phyloP scores from a whole-genome alignment of 2,329 filamentous ascomycete species.

The Phaeosphaeriaceae sp. region DNA sequence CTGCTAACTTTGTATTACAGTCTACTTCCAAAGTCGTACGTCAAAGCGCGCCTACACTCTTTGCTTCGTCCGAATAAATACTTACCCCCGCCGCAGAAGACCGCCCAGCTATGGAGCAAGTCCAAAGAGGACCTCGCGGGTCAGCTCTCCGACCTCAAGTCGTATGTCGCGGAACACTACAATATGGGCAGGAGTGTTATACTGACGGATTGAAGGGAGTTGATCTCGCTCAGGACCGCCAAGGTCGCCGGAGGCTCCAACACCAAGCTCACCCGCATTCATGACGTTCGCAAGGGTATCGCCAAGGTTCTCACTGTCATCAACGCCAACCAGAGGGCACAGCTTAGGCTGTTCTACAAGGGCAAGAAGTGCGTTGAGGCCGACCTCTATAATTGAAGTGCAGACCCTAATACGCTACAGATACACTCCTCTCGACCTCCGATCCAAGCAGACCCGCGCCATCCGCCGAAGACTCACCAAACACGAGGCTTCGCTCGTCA shows the following conservation, averaged over 20 bases:
- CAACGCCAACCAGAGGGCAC: slow-evolving; percentile 98
- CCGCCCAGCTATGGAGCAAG: slow-evolving; percentile 97
- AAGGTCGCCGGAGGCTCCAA: slow-evolving; percentile 93
- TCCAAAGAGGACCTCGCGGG: slow-evolving; percentile 97
- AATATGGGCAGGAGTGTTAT: slow-evolving; percentile 17
- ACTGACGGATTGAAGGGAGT: slow-evolving; percentile 63
- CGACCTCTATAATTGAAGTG: slow-evolving; percentile 1
- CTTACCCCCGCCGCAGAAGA: slow-evolving; percentile 65
- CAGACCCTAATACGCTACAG: slow-evolving; percentile 34
- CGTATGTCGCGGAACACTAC: slow-evolving; percentile 35
- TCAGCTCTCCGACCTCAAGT: slow-evolving; percentile 55
- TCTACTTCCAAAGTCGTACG: slow-evolving; percentile 69
- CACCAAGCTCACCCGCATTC: slow-evolving; percentile 80
- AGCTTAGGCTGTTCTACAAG: slow-evolving; percentile 97
- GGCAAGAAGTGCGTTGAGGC: slow-evolving; percentile 77
- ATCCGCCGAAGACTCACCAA: slow-evolving; percentile 94
- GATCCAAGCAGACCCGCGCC: slow-evolving; percentile 96
- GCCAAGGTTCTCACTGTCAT: slow-evolving; percentile 98
- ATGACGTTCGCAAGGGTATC: slow-evolving; percentile 99
- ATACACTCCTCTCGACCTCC: slow-evolving; percentile 96
- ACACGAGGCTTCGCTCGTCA: slow-evolving; percentile 82
- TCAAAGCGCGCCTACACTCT: slow-evolving; percentile 22
- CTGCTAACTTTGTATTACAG: slow-evolving; percentile 51
- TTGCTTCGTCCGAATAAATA: slow-evolving; percentile 39
- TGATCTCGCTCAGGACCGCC: slow-evolving; percentile 95